Evolutionary conservation across 176 grass and related monocot species (phyloP).

Genomic region (Luzula sylvatica): DNA sequence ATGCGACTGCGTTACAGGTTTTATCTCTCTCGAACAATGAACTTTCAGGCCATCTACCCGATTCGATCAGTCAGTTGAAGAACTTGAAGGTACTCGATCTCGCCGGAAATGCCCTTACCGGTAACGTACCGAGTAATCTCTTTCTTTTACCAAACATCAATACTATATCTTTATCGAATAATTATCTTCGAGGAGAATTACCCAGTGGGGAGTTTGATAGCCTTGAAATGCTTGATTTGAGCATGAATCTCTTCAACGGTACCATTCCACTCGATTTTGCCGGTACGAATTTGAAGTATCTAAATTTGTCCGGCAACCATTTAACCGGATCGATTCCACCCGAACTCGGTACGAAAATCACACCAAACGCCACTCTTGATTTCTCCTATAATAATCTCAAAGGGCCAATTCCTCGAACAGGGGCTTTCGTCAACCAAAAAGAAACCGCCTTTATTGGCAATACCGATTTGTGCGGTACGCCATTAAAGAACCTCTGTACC

Average conservation of each 20-base stretch:
- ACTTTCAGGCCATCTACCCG: constrained; percentile 36
- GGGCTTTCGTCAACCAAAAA: constrained; percentile 44
- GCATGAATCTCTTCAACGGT: constrained; percentile 67
- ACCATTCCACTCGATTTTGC: constrained; percentile 40
- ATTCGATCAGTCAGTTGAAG: constrained; percentile 35
- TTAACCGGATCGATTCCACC: constrained; percentile 48
- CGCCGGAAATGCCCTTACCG: constrained; percentile 66
- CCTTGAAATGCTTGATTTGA: constrained; percentile 65
- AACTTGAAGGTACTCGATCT: constrained; percentile 66
- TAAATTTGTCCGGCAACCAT: constrained; percentile 75
- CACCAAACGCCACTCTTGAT: constrained; percentile 54
- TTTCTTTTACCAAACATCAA: constrained; percentile 66
- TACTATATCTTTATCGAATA: constrained; percentile 46
- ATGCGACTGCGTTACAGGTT: constrained; percentile 49
- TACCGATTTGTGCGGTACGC: constrained; percentile 50
- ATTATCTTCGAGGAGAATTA: constrained; percentile 60
- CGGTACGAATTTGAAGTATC: constrained; percentile 34
- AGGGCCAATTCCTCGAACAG: constrained; percentile 40
- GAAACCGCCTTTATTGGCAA: constrained; percentile 58
- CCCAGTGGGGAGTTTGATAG: constrained; percentile 29
- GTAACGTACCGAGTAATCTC: constrained; percentile 41
- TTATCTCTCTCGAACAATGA: constrained; percentile 79
- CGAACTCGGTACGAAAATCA: constrained; percentile 44
- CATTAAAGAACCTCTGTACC: constrained; percentile 45
- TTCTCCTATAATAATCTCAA: constrained; percentile 75